Base-by-base conservation (phyloP, 352 stramenopile species). In the Globisporangium recalcitrans region DNA sequence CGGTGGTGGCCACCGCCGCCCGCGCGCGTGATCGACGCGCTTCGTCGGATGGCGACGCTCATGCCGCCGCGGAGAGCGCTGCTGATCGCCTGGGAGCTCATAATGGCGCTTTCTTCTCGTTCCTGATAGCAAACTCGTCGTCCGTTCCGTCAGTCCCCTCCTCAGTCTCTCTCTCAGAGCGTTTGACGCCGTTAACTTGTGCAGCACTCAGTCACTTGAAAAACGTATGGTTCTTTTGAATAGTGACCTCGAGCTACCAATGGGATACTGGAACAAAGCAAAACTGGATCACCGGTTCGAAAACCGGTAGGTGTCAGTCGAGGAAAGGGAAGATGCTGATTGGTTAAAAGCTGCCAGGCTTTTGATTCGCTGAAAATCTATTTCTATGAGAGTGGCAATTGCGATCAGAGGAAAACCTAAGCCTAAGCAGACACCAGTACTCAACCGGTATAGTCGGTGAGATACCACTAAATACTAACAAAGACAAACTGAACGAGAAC, bases 31-130 rank as follows among this genome's bases (percentile, higher is more conserved):
- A 79, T 60, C 62, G 82, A 63, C 60, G 75, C 70, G 51, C 78
- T 68, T 63, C 82, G 82, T 60, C 82, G 75, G 42, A 78, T 69
- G 27, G 69, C 78, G 53, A 75, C 60, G 72, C 78, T 86, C 63
- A 83, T 54, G 51, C 82, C 82, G 42, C 74, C 73, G 57, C 83
- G 83, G 52, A 92, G 78, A 61, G 70, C 78, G 60, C 77, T 69
- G 59, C 69, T 82, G 53, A 92, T 67, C 53, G 68, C 73, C 38
- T 80, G 75, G 56, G 83, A 85, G 71, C 77, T 90, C 80, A 90
- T 92, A 13, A 2, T 53, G 22, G 22, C 47, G 47, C 47, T 21
- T 34, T 34, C 47, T 27, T 53, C 24, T 34, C 47, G 47, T 32
- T 53, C 47, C 47, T 53, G 47, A 55, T 55, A 26, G 48, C 48